Evolutionary conservation across 2,329 filamentous ascomycete genomes (phyloP), one percentile per base, ranked within the genome.

Genomic region (Ophiostoma himal-ulmi): DNA sequence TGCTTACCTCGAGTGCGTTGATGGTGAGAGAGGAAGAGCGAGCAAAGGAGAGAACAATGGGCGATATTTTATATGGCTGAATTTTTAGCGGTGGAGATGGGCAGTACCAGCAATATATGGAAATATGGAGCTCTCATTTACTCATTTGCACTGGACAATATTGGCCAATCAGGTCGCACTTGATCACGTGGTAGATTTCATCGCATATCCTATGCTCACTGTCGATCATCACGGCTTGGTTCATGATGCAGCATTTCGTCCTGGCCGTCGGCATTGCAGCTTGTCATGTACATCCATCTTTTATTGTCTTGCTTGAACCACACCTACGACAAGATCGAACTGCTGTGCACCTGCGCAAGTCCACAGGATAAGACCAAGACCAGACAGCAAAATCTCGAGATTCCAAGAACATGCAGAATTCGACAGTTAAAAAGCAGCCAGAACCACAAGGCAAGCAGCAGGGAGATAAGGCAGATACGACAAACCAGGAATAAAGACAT

Each of bases 1-100:
- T 67, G 37, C 65, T 67, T 48, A 67, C 65, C 65, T 67, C 20
- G 62, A 41, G 39, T 11, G 65, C n/a, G 65, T 30, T 67, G 37
- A n/a, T 41, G 14, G 37, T 36, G n/a, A 8, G 34, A 65, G n/a
- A 20, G 17, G 14, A 34, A 26, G 36, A 65, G 10, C 13, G 60
- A 41, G n/a, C 48, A 7, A n/a, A 39, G 20, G 65, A 44, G 65
- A 67, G 22, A 44, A 60, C 22, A 54, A 1, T 17, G 20, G 17
- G 62, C 37, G 39, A 39, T 22, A 67, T 30, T 65, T 69, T 69
- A 62, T 64, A 64, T 14, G n/a, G 11, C 36, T 39, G 62, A 65
- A 14, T 22, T 37, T 65, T 39, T 65, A 36, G 62, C 62, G 62
- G 62, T 65, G 62, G 20, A 39, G 34, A 65, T 39, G 62, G 62